Evolutionary conservation across 371 early-diverging fungal genomes (phyloP).

Genomic region (Syncephalastrum sp.): DNA sequence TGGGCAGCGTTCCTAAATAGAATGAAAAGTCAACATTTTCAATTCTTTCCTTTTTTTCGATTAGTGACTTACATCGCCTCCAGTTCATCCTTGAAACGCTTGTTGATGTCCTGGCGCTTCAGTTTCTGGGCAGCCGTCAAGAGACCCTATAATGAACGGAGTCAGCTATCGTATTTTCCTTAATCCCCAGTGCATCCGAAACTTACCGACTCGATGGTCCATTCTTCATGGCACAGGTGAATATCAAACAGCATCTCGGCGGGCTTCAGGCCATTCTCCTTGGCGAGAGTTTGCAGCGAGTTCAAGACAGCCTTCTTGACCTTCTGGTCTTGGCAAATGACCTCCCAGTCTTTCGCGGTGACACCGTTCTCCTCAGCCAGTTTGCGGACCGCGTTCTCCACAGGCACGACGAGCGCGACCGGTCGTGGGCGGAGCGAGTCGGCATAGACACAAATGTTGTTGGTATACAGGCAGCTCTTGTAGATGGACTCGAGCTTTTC

Average conservation of each 20-base stretch:
- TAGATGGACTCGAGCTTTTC: constrained; percentile 95
- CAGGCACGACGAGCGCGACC: constrained; percentile 70
- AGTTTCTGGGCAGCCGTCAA: constrained; percentile 88
- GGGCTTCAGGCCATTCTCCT: constrained; percentile 62
- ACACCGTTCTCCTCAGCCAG: constrained; percentile 27
- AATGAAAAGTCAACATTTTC: not conserved
- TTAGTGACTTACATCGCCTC: constrained; percentile 39
- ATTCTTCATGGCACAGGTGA: constrained; percentile 68
- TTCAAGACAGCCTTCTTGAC: constrained; percentile 24
- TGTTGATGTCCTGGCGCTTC: constrained; percentile 72
- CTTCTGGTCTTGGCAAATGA: constrained; percentile 19
- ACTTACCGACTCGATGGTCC: constrained; percentile 76
- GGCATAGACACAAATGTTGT: constrained; percentile 82
- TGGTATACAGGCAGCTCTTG: constrained; percentile 67
- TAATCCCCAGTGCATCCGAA: not conserved
- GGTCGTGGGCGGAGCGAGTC: constrained; percentile 64
- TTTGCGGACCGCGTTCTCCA: constrained; percentile 36
- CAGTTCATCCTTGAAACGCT: constrained; percentile 54
- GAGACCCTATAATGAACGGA: constrained; percentile 18
- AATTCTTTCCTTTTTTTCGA: no score
- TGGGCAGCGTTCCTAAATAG: constrained; percentile 8
- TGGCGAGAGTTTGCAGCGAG: constrained; percentile 40
- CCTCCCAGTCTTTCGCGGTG: constrained; percentile 17
- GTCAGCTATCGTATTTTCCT: not conserved
- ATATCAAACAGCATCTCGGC: constrained; percentile 72